phyloP scores from a whole-genome alignment of 2,329 filamentous ascomycete genomes.

The Alternaria conjuncta region DNA sequence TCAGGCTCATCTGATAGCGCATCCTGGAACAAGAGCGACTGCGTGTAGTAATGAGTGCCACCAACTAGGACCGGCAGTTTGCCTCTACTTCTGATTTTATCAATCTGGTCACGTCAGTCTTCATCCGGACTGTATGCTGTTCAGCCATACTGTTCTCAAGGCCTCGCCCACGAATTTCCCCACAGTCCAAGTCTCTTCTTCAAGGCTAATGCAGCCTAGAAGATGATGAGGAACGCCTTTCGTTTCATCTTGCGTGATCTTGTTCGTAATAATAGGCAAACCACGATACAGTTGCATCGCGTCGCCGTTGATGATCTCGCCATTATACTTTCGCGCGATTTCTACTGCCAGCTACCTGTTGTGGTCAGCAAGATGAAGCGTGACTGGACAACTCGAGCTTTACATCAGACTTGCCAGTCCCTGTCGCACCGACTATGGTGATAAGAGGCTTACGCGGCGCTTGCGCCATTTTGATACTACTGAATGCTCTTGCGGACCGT shows the following conservation, averaged over 20 bases:
- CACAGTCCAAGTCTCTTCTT: slow-evolving; percentile 84
- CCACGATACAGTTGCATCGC: slow-evolving; percentile 97
- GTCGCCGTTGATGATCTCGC: slow-evolving; percentile 96
- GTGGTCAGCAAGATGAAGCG: slow-evolving; percentile 45
- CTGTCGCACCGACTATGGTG: slow-evolving; percentile 85
- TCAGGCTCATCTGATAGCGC: slow-evolving; percentile 62
- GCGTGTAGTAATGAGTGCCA: slow-evolving; percentile 94
- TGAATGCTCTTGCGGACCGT: slow-evolving; percentile 23
- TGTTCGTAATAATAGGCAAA: slow-evolving; percentile 93
- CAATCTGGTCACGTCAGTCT: slow-evolving; percentile 58
- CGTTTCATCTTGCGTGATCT: slow-evolving; percentile 77
- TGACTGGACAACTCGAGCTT: slow-evolving; percentile 18
- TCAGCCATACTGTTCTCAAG: slow-evolving; percentile 54
- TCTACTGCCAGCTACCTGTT: slow-evolving; percentile 80
- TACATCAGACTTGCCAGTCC: slow-evolving; percentile 93
- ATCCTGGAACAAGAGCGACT: slow-evolving; percentile 83
- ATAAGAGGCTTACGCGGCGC: slow-evolving; percentile 65
- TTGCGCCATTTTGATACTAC: slow-evolving; percentile 31
- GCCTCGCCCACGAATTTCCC: slow-evolving; percentile 77
- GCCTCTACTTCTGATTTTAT: slow-evolving; percentile 78
- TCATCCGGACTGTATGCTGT: fast-evolving
- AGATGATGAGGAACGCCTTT: slow-evolving; percentile 86
- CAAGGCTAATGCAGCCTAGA: slow-evolving; percentile 76
- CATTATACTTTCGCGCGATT: slow-evolving; percentile 80
- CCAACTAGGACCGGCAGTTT: slow-evolving; percentile 90